phyloP scores from a whole-genome alignment of 2,329 filamentous ascomycete species.

The Penicillium sp. region DNA sequence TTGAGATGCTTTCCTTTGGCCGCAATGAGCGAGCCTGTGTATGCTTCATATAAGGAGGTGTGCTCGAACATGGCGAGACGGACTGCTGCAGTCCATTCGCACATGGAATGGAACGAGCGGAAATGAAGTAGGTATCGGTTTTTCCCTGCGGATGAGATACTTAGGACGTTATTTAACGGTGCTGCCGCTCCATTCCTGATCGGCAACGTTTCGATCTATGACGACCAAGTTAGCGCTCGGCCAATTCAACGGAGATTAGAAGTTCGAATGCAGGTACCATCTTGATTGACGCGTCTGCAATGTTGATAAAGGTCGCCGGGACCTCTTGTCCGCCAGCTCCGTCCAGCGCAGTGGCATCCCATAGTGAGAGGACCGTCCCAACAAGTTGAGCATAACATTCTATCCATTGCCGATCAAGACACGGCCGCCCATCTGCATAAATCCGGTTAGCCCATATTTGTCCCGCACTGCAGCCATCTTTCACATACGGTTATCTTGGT shows the following conservation, averaged over 20 bases:
- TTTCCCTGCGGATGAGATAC: conserved; percentile 90
- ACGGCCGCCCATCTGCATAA: conserved; percentile 75
- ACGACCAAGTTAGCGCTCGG: conserved; percentile 28
- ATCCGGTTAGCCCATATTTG: conserved; percentile 30
- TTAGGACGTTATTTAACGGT: conserved; percentile 89
- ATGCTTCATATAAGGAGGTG: conserved; percentile 88
- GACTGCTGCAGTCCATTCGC: conserved; percentile 95
- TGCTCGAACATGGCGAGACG: conserved; percentile 93
- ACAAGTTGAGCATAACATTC: conserved; percentile 97
- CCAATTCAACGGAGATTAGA: neutral
- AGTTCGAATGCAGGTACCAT: conserved; percentile 65
- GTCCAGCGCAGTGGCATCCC: conserved; percentile 92
- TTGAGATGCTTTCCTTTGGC: conserved; percentile 89
- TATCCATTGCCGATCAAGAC: conserved; percentile 83
- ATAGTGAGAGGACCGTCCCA: conserved; percentile 89
- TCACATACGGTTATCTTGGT: conserved; percentile 82
- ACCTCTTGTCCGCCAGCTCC: conserved; percentile 82
- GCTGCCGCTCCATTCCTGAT: conserved; percentile 75
- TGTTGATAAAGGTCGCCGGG: conserved; percentile 88
- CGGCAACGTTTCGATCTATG: conserved; percentile 81
- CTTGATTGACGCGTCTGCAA: conserved; percentile 96
- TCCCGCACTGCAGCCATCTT: neutral
- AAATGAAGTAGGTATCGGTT: conserved; percentile 97
- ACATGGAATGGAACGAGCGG: conserved; percentile 87
- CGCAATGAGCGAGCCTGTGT: conserved; percentile 92